Base-by-base conservation (phyloP, 2,329 filamentous ascomycete species). In the Sporothrix pseudoabietina region DNA sequence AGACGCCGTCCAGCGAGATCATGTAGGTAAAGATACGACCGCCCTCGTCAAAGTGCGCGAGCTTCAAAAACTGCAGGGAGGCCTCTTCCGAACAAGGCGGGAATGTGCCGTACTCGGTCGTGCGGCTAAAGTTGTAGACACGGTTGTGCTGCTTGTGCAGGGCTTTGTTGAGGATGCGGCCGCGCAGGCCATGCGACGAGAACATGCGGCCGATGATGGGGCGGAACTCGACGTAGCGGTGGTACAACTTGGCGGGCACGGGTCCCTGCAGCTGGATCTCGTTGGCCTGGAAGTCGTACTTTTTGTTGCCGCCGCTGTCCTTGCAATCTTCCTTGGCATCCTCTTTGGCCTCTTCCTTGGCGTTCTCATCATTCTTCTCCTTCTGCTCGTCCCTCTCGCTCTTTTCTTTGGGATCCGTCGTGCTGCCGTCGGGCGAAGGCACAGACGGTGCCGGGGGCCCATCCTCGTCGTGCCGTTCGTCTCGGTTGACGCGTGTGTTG, bases 201-300 rank as follows among this genome's bases (percentile, higher is more conserved):
- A 97, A 98, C 90, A 98, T 97, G 76, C 90, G 89, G 69, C 92
- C 93, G 72, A 98, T 92, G 78, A 97, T 93, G 35, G 94, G 94
- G 73, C 90, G 92, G 82, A 98, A 98, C 80, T 97, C 94, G 73
- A 98, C 94, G 79, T 92, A 98, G 77, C 94, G 92, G 80, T 98
- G 94, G 80, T 97, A 97, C 47, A 98, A 85, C 75, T 90, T 85
- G 1, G 89, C 84, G 0, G 95, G 94, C 0, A 96, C 91, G 0
- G 95, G 95, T 0, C 95, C 95, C 63, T 88, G 86, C 8, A 98
- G 87, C 80, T 98, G 95, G 78, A 98, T 90, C 80, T 98, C 92
- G 80, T 94, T 94, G 54, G 95, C 93, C 85, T 97, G 94, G 82
- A 98, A 98, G 81, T 92, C 94, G 78, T 71, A 71, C 41, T 68